Evolutionary conservation across 495 filamentous ascomycete genomes (phyloP), one percentile per base, ranked within the genome.

Genomic region (Thermochaetoides thermophila): DNA sequence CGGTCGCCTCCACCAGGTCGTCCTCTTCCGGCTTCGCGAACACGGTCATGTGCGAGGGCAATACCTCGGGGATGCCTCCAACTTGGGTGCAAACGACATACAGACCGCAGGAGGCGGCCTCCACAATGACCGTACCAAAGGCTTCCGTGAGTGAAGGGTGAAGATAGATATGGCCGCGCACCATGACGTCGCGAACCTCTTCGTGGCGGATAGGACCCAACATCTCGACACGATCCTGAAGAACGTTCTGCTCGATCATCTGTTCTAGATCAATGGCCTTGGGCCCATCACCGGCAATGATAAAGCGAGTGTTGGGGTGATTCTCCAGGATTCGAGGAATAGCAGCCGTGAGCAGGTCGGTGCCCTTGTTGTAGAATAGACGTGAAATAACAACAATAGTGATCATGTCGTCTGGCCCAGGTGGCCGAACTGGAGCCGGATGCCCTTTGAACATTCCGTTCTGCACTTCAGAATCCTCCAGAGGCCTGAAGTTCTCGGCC

Each of bases 301-400:
- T 85, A 56, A 97, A 97, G 29, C 85, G 84, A 2, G 92, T 87
- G 52, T 96, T 83, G 0, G 83, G 82, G 50, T 97, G 81, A 15
- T 72, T 69, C 17, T 82, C 74, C 15, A 93, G 70, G 20, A 97
- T 93, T 31, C 85, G 80, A 2, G 89, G 89, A 26, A 97, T 89
- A 5, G 84, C 81, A 15, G 89, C 87, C 18, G 93, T 91, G 0
- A 97, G 68, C 0, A 97, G 72, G 55, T 95, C 91, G 5, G 84
- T 96, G 28, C 89, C 89, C 52, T 97, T 97, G 59, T 97, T 97
- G 61, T 96, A 95, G 55, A 95, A 97, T 9, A 97, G 78, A 14
- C 89, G 83, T 4, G 86, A 95, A 19, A 97, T 86, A 4, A 96
- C 87, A 0, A 96, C 84, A 36, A 96, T 96, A 3, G 86, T 96